These are phyloP conservation scores for Phlebiopsis gigantea DNA, from an alignment of 768 basidiomycete species.

Conservation along the genomic window DNA sequence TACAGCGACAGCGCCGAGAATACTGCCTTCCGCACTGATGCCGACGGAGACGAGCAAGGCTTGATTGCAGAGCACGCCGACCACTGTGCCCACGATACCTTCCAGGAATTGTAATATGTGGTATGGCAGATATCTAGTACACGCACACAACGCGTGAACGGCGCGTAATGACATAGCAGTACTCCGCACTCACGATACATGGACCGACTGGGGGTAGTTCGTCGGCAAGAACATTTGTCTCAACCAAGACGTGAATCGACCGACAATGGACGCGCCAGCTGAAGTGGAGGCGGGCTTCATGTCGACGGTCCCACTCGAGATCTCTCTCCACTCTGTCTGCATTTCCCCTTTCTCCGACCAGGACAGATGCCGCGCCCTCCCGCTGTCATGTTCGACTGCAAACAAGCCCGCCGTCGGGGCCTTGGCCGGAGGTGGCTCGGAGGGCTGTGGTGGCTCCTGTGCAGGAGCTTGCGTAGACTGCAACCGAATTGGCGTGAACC, in stretches of 20 bases:
- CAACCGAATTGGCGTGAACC: background rate
- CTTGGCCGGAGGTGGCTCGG: background rate
- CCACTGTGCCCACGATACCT: constrained; percentile 19
- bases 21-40: constrained; percentile 24
- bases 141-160: background rate
- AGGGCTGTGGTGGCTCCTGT: background rate
- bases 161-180: no score
- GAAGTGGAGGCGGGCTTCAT: constrained; percentile 1
- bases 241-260: constrained; percentile 22
- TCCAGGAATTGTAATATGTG: constrained; percentile 25
- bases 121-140: constrained; percentile 19
- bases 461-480: constrained; percentile 5
- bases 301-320: constrained; percentile 3
- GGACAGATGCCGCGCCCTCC: constrained; percentile 22
- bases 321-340: constrained; percentile 21
- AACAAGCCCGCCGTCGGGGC: constrained; percentile 6
- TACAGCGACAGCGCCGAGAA: constrained; percentile 26
- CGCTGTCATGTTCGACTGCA: constrained; percentile 22
- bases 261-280: constrained; percentile 12
- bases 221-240: constrained; percentile 26
- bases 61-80: constrained; percentile 26
- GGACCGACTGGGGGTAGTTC: constrained; percentile 26
- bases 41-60: constrained; percentile 25
- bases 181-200: constrained; percentile 21
- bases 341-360: constrained; percentile 17